Evolutionary conservation across 2,329 filamentous ascomycete genomes (phyloP), one percentile per base, ranked within the genome.

Genomic region (Pseudogymnoascus sp.): DNA sequence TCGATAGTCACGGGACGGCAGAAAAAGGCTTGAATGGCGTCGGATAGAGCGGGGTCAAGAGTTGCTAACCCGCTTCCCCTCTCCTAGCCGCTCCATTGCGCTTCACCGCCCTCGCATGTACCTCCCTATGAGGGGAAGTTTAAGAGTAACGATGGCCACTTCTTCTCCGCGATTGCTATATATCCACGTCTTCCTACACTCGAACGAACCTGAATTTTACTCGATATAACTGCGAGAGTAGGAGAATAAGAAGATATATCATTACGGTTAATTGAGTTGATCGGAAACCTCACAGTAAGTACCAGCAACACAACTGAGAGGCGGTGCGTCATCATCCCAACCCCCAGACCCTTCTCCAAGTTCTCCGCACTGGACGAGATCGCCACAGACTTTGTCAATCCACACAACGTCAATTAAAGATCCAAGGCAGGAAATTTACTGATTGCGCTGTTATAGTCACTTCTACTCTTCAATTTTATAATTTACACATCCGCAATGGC

Each of bases 401-500:
- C 4, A 54, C 43, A 54, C 25, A 18, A 54, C 43, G 4, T 33
- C 25, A 54, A 54, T 18, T 18, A 33, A 18, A 54, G 25, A 25
- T 54, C 2, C 9, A 54, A 30, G 12, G 28, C n/a, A 33, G 30
- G n/a, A 33, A 18, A 12, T 54, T 54, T 54, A 33, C 43, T 54
- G 25, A 54, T 33, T 4, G 2, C 4, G 43, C 9, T 54, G 8
- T 30, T 54, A 54, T 18, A 54, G 25, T 54, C 14, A 54, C 43
- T 18, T 54, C 25, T 18, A 54, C n/a, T 12, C n/a, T 18, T 54
- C 5, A 33, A 8, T 28, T 18, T 33, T 54, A 12, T 33, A 33
- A 33, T 33, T 54, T 54, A 33, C 9, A 54, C 25, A 18, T 37
- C 7, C 57, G 18, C 18, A 37, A 71, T 71, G 69, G 67, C 70